phyloP scores from a whole-genome alignment of 495 filamentous ascomycete species.

The Penicillium roqueforti region DNA sequence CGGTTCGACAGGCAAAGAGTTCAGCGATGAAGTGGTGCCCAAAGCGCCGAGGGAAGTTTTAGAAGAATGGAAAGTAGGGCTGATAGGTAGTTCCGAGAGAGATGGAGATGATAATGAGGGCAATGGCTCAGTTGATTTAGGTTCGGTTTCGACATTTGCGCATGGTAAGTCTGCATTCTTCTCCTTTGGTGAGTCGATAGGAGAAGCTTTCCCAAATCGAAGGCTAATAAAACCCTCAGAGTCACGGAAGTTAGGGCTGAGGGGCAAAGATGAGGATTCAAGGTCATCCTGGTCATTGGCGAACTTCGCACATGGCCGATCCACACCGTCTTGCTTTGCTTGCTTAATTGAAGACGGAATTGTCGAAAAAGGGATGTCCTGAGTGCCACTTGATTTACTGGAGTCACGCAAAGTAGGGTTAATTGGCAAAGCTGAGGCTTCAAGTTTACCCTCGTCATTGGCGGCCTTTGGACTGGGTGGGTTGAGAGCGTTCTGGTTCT shows the following conservation, averaged over 20 bases:
- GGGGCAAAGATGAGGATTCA: conserved; percentile 12
- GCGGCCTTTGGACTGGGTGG: neutral
- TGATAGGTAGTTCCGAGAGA: neutral
- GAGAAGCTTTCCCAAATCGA: neutral
- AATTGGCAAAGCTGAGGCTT: conserved; percentile 12
- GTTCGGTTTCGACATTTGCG: neutral
- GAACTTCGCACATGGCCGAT: too few species aligned
- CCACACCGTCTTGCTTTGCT: too few species aligned
- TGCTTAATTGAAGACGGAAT: too few species aligned
- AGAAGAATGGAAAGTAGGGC: neutral
- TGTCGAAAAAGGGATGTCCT: too few species aligned
- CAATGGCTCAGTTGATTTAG: neutral
- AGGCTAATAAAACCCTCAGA: neutral
- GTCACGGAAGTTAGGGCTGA: conserved; percentile 6
- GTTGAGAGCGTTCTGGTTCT: neutral
- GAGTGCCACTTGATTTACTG: too few species aligned
- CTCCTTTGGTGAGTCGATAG: neutral
- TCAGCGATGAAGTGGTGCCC: neutral
- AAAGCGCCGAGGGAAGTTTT: neutral
- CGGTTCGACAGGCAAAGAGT: neutral
- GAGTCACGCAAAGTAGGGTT: conserved; percentile 1
- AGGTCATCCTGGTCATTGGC: conserved; percentile 1
- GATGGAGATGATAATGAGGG: neutral
- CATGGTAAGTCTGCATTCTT: neutral
- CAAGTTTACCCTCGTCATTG: conserved; percentile 3